phyloP scores from a whole-genome alignment of 148 eudicot genomes.

The Cornus controversa region DNA sequence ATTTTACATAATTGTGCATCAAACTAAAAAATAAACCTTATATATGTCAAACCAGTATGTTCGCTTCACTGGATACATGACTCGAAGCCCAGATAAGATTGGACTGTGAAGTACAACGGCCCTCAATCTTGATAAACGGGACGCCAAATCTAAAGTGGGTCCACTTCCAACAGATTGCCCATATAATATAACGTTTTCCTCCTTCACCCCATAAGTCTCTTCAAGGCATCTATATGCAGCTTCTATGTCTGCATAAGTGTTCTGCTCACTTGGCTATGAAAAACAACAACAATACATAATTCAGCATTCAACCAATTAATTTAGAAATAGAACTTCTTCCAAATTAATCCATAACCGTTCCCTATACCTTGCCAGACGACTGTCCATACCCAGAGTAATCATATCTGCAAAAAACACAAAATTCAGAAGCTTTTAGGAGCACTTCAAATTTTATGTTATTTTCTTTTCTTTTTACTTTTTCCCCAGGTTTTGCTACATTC shows the following conservation, averaged over 20 bases:
- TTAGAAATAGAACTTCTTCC: slow-evolving; percentile 1
- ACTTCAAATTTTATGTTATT: slow-evolving; percentile 9
- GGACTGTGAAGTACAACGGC: slow-evolving; percentile 95
- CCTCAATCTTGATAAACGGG: slow-evolving; percentile 69
- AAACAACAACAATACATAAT: neutral
- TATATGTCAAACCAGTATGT: slow-evolving; percentile 95
- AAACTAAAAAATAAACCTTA: slow-evolving; percentile 44
- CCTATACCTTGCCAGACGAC: slow-evolving; percentile 80
- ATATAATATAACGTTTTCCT: slow-evolving; percentile 83
- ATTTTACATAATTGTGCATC: neutral
- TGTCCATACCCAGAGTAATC: slow-evolving; percentile 96
- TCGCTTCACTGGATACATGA: slow-evolving; percentile 90
- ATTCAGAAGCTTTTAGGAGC: neutral
- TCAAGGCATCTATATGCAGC: slow-evolving; percentile 87
- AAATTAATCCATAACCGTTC: neutral
- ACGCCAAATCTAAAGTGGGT: slow-evolving; percentile 84
- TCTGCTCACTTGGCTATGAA: slow-evolving; percentile 85
- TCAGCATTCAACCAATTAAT: slow-evolving; percentile 3
- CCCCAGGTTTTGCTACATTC: neutral
- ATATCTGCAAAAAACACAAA: slow-evolving; percentile 54
- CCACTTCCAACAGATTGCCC: slow-evolving; percentile 99
- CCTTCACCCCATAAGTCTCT: slow-evolving; percentile 77
- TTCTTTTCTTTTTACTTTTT: too few relatives aligned
- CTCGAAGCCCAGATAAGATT: slow-evolving; percentile 85
- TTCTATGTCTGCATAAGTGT: slow-evolving; percentile 91